Evolutionary conservation across 805 yeast species (phyloP), one percentile per base, ranked within the genome.

Genomic region (Cyberlindnera xylosilytica): DNA sequence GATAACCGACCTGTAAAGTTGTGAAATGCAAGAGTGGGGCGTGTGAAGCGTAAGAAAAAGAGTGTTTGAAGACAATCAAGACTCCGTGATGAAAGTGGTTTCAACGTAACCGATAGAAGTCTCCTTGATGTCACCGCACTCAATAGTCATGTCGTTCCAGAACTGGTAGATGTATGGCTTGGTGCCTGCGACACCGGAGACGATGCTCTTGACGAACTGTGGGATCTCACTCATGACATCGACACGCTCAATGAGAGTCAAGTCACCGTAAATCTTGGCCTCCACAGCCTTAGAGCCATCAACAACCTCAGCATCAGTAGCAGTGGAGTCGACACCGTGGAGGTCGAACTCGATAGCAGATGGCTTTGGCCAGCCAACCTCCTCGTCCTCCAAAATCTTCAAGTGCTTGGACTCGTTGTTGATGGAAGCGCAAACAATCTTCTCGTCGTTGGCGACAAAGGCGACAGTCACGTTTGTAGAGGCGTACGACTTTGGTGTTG

Each of bases 191-290:
- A 91, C 95, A 45, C 96, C 96, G 49, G 90, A 80, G 35, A 87
- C 98, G 45, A 93, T 85, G 56, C 82, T 85, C 69, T 91, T 93
- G 53, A 93, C 95, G 65, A 93, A 89, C 50, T 79, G 82, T 20
- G 99, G 99, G 45, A 93, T 83, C 68, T 93, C 98, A 39, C 89
- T 87, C 97, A 93, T 89, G 46, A 93, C 98, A 66, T 93, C 99
- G 45, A 93, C 90, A 61, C 98, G 81, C 69, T 88, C 97, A 39
- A 87, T 79, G 47, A 87, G 66, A 35, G 73, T 69, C 52, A 91
- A 73, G 18, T 72, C 67, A 47, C 96, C 97, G 31, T 55, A 60
- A 17, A 85, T 78, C 10, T 60, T 63, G 36, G 77, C 84, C 36
- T 63, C 67, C 20, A 74, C 70, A 33, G 55, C 51, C 42, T 65